These are phyloP conservation scores for Sedum album DNA, from an alignment of 164 flowering plant genomes.

Conservation along the genomic window DNA sequence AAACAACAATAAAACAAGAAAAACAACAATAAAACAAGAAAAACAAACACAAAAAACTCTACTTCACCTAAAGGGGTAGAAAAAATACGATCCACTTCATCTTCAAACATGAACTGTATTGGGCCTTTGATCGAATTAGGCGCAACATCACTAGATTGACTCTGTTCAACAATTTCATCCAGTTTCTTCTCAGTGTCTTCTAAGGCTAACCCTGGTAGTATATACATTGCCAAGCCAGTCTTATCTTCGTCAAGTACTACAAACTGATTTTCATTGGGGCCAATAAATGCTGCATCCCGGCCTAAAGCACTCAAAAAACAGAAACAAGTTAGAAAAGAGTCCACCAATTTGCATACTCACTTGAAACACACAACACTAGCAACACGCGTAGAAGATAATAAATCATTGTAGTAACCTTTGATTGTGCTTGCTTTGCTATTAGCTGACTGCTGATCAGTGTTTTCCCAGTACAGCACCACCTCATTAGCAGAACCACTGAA, in stretches of 20 bases:
- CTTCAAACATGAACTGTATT: conserved; percentile 66
- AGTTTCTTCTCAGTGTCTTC: conserved; percentile 35
- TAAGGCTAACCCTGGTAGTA: conserved; percentile 52
- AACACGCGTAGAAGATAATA: neutral
- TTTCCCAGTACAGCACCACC: conserved; percentile 86
- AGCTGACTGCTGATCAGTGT: conserved; percentile 47
- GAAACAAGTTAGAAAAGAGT: neutral
- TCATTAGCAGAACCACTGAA: conserved; percentile 69
- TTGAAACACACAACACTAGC: neutral
- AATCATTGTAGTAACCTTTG: conserved; percentile 44
- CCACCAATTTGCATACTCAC: neutral
- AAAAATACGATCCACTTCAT: conserved; percentile 91
- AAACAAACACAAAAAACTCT: neutral
- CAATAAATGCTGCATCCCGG: conserved; percentile 91
- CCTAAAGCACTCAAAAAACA: conserved; percentile 32
- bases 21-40: neutral
- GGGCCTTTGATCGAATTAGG: conserved; percentile 57
- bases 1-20: neutral
- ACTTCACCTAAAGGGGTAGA: conserved; percentile 78
- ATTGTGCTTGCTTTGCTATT: conserved; percentile 65
- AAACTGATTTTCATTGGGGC: conserved; percentile 79
- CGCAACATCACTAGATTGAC: conserved; percentile 36
- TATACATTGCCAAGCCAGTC: conserved; percentile 63
- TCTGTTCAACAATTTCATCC: conserved; percentile 34
- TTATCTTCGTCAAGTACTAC: conserved; percentile 87